Evolutionary conservation across 345 rosid genomes (phyloP).

Genomic region (Citropsis articulata): DNA sequence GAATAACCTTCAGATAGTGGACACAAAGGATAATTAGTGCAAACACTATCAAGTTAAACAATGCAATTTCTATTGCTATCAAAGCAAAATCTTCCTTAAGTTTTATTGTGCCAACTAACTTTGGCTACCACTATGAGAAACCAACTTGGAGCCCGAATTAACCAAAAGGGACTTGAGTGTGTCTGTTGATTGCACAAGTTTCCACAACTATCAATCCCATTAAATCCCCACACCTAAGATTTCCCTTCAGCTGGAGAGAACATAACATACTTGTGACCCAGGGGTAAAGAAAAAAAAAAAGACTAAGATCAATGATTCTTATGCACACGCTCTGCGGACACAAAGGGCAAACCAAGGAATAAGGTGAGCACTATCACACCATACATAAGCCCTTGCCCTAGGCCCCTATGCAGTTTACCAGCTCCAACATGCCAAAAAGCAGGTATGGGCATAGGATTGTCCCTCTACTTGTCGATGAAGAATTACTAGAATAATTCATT

Average conservation of each 20-base stretch:
- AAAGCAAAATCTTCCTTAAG: not conserved
- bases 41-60: not conserved
- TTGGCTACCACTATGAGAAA: not conserved
- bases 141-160: not conserved
- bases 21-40: not conserved
- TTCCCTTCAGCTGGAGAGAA: not conserved
- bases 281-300: not conserved
- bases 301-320: not conserved
- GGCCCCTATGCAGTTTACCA: not conserved
- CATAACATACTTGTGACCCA: not conserved
- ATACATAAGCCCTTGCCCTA: not conserved
- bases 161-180: not conserved
- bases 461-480: not conserved
- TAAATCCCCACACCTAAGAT: not conserved
- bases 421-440: not conserved
- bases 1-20: constrained; percentile 30
- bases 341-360: not conserved
- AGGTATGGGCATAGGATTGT: not conserved
- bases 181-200: constrained; percentile 1
- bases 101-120: not conserved
- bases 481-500: not conserved
- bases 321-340: not conserved
- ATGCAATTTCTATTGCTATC: not conserved
- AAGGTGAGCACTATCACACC: not conserved
- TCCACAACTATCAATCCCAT: not conserved